Percentiles rank a stretch among this genome's conserved stretches.
Evolutionary conservation across 805 yeast genomes (phyloP).

Genomic region (Hermanozyma aechmeae): DNA sequence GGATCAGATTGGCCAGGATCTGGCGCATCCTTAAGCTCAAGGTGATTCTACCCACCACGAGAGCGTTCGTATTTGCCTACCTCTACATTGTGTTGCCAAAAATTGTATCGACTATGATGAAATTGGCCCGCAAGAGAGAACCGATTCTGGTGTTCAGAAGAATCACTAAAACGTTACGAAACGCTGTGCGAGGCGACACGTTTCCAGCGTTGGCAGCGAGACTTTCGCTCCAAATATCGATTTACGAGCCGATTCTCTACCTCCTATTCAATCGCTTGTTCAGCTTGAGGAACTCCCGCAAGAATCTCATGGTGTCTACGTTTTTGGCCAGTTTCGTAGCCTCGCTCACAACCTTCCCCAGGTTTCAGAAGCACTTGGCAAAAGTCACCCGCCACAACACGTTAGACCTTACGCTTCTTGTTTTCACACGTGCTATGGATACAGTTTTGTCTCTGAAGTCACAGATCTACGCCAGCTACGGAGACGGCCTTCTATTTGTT

Average conservation of each 20-base stretch:
- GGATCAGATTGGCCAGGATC: neutral
- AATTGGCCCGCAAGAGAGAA: constrained; percentile 2
- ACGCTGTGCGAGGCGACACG: constrained; percentile 20
- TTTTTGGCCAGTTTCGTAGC: constrained; percentile 19
- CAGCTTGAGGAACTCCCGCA: neutral
- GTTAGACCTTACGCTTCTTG: constrained; percentile 26
- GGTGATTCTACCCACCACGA: constrained; percentile 18
- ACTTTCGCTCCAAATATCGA: constrained; percentile 21
- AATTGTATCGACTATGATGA: constrained; percentile 9
- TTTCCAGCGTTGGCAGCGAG: constrained; percentile 27
- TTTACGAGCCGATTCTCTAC: constrained; percentile 16
- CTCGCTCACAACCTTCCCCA: constrained; percentile 19
- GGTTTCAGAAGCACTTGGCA: constrained; percentile 22
- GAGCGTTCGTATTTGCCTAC: constrained; percentile 26
- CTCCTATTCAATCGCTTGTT: constrained; percentile 5
- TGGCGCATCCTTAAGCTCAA: neutral
- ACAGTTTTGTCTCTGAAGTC: constrained; percentile 16
- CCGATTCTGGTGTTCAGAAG: constrained; percentile 6
- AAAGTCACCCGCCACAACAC: constrained; percentile 21
- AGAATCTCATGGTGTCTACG: constrained; percentile 11
- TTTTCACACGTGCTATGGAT: constrained; percentile 27
- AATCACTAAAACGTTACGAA: constrained; percentile 9
- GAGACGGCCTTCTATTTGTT: constrained; percentile 22
- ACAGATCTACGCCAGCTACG: constrained; percentile 6
- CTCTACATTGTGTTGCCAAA: constrained; percentile 26